Evolutionary conservation across 2,329 filamentous ascomycete genomes (phyloP), one percentile per base, ranked within the genome.

Genomic region (Colletotrichum gloeosporioides): DNA sequence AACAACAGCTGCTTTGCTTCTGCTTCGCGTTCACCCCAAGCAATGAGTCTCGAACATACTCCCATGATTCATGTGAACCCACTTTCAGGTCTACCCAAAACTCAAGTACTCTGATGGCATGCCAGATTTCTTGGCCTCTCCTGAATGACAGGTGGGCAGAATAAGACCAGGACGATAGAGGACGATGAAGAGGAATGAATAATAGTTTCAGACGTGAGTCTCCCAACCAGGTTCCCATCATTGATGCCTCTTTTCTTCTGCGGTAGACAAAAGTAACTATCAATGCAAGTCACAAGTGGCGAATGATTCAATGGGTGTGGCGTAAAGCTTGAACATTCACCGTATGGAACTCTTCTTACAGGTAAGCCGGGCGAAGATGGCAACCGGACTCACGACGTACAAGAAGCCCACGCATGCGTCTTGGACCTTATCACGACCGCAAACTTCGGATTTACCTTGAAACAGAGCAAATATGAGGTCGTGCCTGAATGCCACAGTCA

Each of bases 391-490:
- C 12, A 10, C 1, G 44, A 49, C 0, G 44, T n/a, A n/a, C 18
- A 49, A 49, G n/a, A 1, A 49, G 1, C n/a, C 9, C 0, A 3
- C 44, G 3, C 22, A 49, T 22, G 0, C 44, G 0, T 22, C 0
- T 49, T 49, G 18, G 3, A 1, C 44, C 22, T 18, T 22, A 0
- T 49, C 0, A 22, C 6, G 9, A 22, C 18, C 44, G 1, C 9
- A 4, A 22, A 4, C n/a, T 22, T 12, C 10, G 3, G 9, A 0
- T 1, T 13, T 0, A 22, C 10, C 10, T 22, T 22, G 0, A 4
- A 4, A 22, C 0, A 22, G 44, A 22, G 9, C 9, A 49, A 49
- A 1, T 0, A 10, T 22, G 18, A 44, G 44, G 6, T 49, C 18
- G 18, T 12, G 7, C 10, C 18, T 4, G 39, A 6, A 4, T 3